These are phyloP conservation scores for Diaporthe sp. DNA, from an alignment of 2,329 filamentous ascomycete species.

Conservation along the genomic window DNA sequence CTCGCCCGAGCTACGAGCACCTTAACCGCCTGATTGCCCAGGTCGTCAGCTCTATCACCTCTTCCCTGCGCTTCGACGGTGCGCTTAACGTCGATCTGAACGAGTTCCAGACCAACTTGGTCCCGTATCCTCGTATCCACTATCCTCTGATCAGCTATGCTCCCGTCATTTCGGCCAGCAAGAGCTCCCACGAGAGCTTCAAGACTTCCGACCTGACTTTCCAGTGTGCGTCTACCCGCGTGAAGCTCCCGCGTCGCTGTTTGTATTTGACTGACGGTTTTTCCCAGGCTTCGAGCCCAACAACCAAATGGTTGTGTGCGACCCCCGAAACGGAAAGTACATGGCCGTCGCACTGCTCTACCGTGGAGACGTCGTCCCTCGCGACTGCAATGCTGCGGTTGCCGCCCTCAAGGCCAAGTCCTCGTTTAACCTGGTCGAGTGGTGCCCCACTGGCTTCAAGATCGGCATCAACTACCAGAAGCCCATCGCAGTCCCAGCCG, in stretches of 20 bases:
- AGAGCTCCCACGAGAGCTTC: constrained; percentile 90
- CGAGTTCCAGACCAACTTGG: constrained; percentile 84
- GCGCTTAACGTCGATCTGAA: constrained; percentile 81
- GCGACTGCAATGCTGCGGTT: constrained; percentile 77
- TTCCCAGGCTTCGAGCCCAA: constrained; percentile 78
- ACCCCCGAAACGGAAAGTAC: constrained; percentile 82
- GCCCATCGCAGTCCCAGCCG: constrained; percentile 70
- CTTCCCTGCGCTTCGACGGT: constrained; percentile 79
- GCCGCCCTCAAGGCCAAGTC: constrained; percentile 78
- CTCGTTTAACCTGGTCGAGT: constrained; percentile 81
- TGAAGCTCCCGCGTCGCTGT: not conserved
- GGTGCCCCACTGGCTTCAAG: constrained; percentile 84
- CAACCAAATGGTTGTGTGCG: constrained; percentile 85
- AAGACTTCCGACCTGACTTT: constrained; percentile 84
- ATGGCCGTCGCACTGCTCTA: constrained; percentile 82
- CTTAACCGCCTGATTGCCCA: constrained; percentile 81
- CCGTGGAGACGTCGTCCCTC: constrained; percentile 79
- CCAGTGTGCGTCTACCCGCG: constrained; percentile 69
- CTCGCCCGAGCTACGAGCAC: constrained; percentile 78
- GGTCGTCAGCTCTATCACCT: constrained; percentile 82
- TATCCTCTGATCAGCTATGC: constrained; percentile 82
- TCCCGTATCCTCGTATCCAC: constrained; percentile 81
- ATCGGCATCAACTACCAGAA: constrained; percentile 83
- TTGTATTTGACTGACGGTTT: constrained; percentile 46
- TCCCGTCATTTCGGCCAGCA: constrained; percentile 78